phyloP scores from a whole-genome alignment of 345 rosid species.

The Cardamine chenopodiifolia region DNA sequence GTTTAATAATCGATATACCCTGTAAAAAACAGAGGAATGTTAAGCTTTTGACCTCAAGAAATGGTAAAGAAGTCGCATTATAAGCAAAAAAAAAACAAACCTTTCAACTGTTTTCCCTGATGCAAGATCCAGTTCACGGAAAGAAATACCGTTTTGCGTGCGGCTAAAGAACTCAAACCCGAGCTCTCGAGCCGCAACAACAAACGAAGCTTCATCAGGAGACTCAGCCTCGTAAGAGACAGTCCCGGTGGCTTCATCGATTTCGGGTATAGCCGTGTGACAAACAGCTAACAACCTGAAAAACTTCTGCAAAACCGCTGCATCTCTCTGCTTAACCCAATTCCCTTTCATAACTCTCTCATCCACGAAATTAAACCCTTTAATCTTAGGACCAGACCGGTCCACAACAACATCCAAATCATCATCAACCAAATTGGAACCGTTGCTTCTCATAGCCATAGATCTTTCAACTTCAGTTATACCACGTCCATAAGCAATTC shows the following conservation, averaged over 20 bases:
- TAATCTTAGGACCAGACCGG: slow-evolving; percentile 48
- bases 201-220: slow-evolving; percentile 97
- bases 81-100: slow-evolving; percentile 42
- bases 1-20: slow-evolving; percentile 65
- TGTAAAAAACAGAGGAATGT: slow-evolving; percentile 47
- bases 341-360: slow-evolving; percentile 75
- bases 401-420: slow-evolving; percentile 47
- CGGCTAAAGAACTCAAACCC: slow-evolving; percentile 89
- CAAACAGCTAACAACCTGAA: slow-evolving; percentile 75
- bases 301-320: slow-evolving; percentile 66
- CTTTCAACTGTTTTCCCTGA: slow-evolving; percentile 59
- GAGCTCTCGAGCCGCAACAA: slow-evolving; percentile 87
- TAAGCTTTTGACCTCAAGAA: slow-evolving; percentile 48
- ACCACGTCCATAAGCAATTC: slow-evolving; percentile 81
- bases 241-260: slow-evolving; percentile 70
- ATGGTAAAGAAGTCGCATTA: neutral
- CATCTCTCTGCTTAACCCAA: slow-evolving; percentile 63
- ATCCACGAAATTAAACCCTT: slow-evolving; percentile 82
- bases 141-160: slow-evolving; percentile 68
- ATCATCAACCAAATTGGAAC: slow-evolving; percentile 53
- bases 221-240: slow-evolving; percentile 92
- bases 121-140: slow-evolving; percentile 66
- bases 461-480: slow-evolving; percentile 91
- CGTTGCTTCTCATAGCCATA: slow-evolving; percentile 69
- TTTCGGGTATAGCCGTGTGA: slow-evolving; percentile 93